These are phyloP conservation scores for Citropsis articulata DNA, from an alignment of 345 rosid genomes.

Conservation along the genomic window DNA sequence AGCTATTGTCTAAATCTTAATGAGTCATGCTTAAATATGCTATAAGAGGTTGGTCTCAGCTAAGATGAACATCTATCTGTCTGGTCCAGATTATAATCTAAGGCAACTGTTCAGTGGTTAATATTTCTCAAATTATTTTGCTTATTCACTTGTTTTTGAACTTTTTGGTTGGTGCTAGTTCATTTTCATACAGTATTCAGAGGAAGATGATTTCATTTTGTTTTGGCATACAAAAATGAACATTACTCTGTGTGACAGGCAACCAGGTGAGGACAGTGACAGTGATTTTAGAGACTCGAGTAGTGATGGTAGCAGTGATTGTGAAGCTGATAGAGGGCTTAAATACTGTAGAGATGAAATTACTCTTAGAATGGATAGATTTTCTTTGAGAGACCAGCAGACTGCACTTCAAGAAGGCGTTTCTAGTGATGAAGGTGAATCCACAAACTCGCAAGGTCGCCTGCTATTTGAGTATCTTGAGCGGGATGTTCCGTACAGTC, in stretches of 20 bases:
- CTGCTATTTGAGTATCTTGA: conserved; percentile 79
- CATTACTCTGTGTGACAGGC: conserved; percentile 25
- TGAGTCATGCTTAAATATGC: not conserved
- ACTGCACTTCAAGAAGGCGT: conserved; percentile 39
- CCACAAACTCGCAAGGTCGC: conserved; percentile 43
- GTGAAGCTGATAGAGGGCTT: conserved; percentile 51
- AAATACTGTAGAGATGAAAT: conserved; percentile 30
- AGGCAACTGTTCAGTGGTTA: not conserved
- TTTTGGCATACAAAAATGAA: conserved; percentile 1
- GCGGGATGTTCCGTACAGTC: conserved; percentile 69
- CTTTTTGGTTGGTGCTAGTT: not conserved
- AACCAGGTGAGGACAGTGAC: conserved; percentile 68
- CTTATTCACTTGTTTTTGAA: not conserved
- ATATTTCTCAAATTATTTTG: not conserved
- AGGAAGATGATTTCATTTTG: not conserved
- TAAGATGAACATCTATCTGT: not conserved
- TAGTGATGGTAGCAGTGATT: conserved; percentile 77
- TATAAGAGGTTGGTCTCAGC: not conserved
- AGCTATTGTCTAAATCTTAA: not conserved
- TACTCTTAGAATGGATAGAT: conserved; percentile 38
- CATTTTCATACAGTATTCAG: not conserved
- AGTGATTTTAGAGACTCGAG: conserved; percentile 66
- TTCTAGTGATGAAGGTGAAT: conserved; percentile 76
- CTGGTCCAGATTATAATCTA: not conserved
- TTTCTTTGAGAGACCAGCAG: conserved; percentile 49